These are phyloP conservation scores for Auriculariales sp. DNA, from an alignment of 768 basidiomycete genomes.

Conservation along the genomic window DNA sequence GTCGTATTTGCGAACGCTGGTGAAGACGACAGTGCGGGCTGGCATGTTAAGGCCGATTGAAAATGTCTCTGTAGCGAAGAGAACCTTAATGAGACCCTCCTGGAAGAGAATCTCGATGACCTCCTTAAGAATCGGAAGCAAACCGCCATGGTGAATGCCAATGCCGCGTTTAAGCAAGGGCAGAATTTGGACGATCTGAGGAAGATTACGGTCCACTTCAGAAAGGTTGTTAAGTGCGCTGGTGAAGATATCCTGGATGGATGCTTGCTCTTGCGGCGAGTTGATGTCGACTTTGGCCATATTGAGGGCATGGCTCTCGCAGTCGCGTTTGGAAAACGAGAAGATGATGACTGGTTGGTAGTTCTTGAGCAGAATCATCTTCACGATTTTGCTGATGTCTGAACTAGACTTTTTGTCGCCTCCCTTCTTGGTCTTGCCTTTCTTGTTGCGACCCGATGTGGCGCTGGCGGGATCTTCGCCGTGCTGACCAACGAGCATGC, in stretches of 20 bases:
- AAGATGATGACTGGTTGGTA: slow-evolving; percentile 98
- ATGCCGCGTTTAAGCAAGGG: slow-evolving; percentile 90
- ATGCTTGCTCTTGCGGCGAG: slow-evolving; percentile 77
- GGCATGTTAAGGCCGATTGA: slow-evolving; percentile 99
- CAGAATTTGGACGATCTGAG: slow-evolving; percentile 84
- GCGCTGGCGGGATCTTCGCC: slow-evolving; percentile 92
- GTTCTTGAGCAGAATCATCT: slow-evolving; percentile 96
- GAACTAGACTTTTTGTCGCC: slow-evolving; percentile 82
- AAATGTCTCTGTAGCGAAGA: slow-evolving; percentile 98
- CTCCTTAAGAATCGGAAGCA: slow-evolving; percentile 94
- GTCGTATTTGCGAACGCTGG: slow-evolving; percentile 88
- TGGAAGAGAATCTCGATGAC: slow-evolving; percentile 99
- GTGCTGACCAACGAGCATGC: slow-evolving; percentile 64
- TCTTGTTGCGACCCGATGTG: slow-evolving; percentile 67
- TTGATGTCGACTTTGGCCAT: slow-evolving; percentile 97
- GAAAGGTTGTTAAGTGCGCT: slow-evolving; percentile 88
- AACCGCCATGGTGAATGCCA: slow-evolving; percentile 95
- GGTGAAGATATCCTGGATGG: slow-evolving; percentile 77
- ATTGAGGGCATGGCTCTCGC: slow-evolving; percentile 80
- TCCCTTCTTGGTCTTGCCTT: slow-evolving; percentile 91
- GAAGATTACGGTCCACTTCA: slow-evolving; percentile 73
- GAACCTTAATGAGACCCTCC: slow-evolving; percentile 92
- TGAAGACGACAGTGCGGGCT: slow-evolving; percentile 98
- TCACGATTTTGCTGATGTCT: slow-evolving; percentile 94
- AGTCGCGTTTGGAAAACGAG: slow-evolving; percentile 96